Conservation (phyloP, 495 filamentous ascomycete species). For the Aspergillus campestris region DNA sequence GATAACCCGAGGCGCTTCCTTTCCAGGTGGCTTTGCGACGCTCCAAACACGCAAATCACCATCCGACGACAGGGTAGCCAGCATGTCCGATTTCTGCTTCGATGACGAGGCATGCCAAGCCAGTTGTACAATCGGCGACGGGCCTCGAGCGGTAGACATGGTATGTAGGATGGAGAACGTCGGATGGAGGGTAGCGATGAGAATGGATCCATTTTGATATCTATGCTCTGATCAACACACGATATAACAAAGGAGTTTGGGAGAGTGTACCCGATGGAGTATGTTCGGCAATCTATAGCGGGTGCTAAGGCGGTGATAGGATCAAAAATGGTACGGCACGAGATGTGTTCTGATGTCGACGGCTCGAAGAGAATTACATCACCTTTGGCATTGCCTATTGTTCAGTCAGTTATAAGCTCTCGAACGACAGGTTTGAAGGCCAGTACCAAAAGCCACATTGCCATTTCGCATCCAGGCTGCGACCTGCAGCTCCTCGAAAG, state of each 20-base stretch:
- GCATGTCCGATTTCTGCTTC: slow-evolving; percentile 96
- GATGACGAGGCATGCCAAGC: slow-evolving; percentile 97
- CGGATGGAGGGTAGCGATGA: slow-evolving; percentile 82
- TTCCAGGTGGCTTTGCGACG: slow-evolving; percentile 73
- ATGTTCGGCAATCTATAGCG: slow-evolving; percentile 85
- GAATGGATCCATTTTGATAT: slow-evolving; percentile 89
- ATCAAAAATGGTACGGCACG: slow-evolving; percentile 86
- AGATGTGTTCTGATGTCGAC: slow-evolving; percentile 84
- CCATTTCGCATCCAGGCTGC: slow-evolving; percentile 97
- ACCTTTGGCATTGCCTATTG: slow-evolving; percentile 74
- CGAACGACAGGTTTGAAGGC: neutral
- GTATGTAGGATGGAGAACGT: slow-evolving; percentile 94
- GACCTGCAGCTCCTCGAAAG: slow-evolving; percentile 76
- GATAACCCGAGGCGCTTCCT: slow-evolving; percentile 74
- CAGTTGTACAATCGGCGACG: slow-evolving; percentile 82
- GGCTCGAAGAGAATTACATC: slow-evolving; percentile 95
- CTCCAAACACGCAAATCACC: slow-evolving; percentile 97
- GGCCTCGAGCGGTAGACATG: slow-evolving; percentile 68
- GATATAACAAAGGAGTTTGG: neutral
- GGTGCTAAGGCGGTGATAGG: slow-evolving; percentile 89
- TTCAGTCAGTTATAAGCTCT: slow-evolving; percentile 1
- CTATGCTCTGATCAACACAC: slow-evolving; percentile 33
- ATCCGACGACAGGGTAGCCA: slow-evolving; percentile 84
- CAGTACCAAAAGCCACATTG: slow-evolving; percentile 85
- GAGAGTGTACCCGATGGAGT: slow-evolving; percentile 78